These are phyloP conservation scores for Mycosarcoma maydis DNA, from an alignment of 1,284 basidiomycete species.

Conservation along the genomic window DNA sequence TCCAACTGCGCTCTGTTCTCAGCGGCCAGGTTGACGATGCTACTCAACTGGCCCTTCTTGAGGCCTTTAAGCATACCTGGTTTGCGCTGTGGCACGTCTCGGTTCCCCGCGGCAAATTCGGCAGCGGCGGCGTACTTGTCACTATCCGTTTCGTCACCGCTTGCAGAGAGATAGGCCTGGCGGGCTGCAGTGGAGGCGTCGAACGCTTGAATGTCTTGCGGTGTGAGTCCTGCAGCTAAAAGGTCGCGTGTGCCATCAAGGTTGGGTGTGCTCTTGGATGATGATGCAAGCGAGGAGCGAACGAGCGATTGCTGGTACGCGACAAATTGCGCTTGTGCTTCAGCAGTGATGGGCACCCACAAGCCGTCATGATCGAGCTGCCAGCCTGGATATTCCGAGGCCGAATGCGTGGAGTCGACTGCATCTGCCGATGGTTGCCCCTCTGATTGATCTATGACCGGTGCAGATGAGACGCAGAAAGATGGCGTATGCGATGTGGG, in stretches of 20 bases:
- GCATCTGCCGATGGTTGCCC: neutral
- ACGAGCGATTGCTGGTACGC: slow-evolving; percentile 34
- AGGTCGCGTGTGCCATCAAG: slow-evolving; percentile 42
- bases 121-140: slow-evolving; percentile 42
- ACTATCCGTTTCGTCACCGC: slow-evolving; percentile 18
- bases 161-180: slow-evolving; percentile 18
- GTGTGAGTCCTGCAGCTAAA: slow-evolving; percentile 15
- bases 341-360: slow-evolving; percentile 64
- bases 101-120: slow-evolving; percentile 30
- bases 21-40: slow-evolving; percentile 54
- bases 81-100: slow-evolving; percentile 33
- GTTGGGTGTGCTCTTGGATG: slow-evolving; percentile 13
- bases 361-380: slow-evolving; percentile 62
- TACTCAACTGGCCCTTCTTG: slow-evolving; percentile 58
- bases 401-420: neutral
- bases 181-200: slow-evolving; percentile 52
- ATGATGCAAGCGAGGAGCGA: neutral
- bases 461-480: slow-evolving; percentile 49
- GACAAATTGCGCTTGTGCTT: slow-evolving; percentile 56
- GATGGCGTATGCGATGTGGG: neutral
- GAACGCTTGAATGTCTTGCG: slow-evolving; percentile 24
- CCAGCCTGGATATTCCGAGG: slow-evolving; percentile 57
- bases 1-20: slow-evolving; percentile 56
- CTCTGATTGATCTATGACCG: slow-evolving; percentile 28
- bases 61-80: slow-evolving; percentile 50